phyloP scores from a whole-genome alignment of 2,329 filamentous ascomycete species.

The Clonostachys byssicola region DNA sequence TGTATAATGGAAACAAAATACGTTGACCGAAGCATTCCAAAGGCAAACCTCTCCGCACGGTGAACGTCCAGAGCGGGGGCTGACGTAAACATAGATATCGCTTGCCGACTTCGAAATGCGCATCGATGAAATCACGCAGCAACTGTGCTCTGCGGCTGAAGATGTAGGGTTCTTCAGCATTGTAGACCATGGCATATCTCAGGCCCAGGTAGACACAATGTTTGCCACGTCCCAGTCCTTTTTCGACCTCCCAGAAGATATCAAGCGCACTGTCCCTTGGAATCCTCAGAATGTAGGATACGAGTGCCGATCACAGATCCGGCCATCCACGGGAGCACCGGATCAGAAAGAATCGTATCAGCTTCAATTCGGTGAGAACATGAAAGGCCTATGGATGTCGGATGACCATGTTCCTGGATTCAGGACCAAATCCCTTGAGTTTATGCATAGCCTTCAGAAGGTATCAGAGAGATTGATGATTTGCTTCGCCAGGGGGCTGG shows the following conservation, averaged over 20 bases:
- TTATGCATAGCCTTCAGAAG: constrained; percentile 49
- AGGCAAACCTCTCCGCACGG: neutral
- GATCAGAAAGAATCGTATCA: constrained; percentile 62
- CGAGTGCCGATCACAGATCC: constrained; percentile 55
- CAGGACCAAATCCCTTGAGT: constrained; percentile 31
- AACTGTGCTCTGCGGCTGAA: constrained; percentile 50
- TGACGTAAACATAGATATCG: constrained; percentile 32
- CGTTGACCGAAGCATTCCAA: neutral
- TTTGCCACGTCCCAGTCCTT: constrained; percentile 46
- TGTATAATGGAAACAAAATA: neutral
- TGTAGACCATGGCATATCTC: constrained; percentile 47
- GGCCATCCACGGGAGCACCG: constrained; percentile 52
- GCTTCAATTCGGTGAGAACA: constrained; percentile 54
- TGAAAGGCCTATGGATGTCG: constrained; percentile 46
- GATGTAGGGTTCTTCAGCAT: constrained; percentile 58
- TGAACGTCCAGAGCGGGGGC: neutral
- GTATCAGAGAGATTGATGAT: constrained; percentile 53
- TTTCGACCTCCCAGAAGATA: constrained; percentile 44
- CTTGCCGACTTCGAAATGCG: constrained; percentile 46
- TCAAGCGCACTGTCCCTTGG: constrained; percentile 51
- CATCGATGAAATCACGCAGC: constrained; percentile 45
- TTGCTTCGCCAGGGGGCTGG: constrained; percentile 53
- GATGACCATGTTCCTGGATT: constrained; percentile 45
- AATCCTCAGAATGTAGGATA: constrained; percentile 53
- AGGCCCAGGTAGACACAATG: constrained; percentile 42